Base-by-base conservation (phyloP, 306 rosid species). In the Citrullus amarus region DNA sequence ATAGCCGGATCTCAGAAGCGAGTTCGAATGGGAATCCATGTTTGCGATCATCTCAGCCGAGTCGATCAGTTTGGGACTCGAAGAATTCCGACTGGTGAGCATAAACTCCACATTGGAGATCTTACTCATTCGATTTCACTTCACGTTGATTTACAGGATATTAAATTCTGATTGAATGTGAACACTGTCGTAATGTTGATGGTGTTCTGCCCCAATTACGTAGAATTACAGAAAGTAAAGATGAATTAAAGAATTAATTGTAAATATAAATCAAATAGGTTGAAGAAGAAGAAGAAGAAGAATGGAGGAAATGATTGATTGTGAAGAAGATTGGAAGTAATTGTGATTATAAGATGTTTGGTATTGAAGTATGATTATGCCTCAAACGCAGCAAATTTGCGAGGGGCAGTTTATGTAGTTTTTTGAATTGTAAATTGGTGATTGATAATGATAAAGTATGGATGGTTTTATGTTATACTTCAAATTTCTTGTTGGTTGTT, bases 1-100 rank as follows among this genome's bases (percentile, higher is more conserved):
- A 55, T 72, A 0, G 89, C 86, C 2, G 96, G 99, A 5, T 87
- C 91, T 0, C 84, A 69, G 11, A 82, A 83, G 34, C 69, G 90
- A 14, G 82, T 92, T 15, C 61, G 30, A 56, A 56, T 91, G 50
- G 87, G 76, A 20, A 80, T 95, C 81, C 92, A 86, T 71, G 91
- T 78, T 2, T 95, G 99, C 83, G 89, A 87, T 68, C 99, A 95
- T 59, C 83, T 95, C 0, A 87, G 92, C 9, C 51, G 85, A 15
- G 99, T 95, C 53, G 99, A 95, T 61, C 59, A 80, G 22, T 86
- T 75, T 79, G 99, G 99, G 57, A 56, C 87, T 82, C 88, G 87
- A 84, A 92, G 93, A 86, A 91, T 95, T 80, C 97, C 97, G 67
- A 81, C 82, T 10, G 99, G 97, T 58, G 69, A 89, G 17, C 99